Evolutionary conservation across 345 rosid genomes (phyloP).

Genomic region (Microcos paniculata): DNA sequence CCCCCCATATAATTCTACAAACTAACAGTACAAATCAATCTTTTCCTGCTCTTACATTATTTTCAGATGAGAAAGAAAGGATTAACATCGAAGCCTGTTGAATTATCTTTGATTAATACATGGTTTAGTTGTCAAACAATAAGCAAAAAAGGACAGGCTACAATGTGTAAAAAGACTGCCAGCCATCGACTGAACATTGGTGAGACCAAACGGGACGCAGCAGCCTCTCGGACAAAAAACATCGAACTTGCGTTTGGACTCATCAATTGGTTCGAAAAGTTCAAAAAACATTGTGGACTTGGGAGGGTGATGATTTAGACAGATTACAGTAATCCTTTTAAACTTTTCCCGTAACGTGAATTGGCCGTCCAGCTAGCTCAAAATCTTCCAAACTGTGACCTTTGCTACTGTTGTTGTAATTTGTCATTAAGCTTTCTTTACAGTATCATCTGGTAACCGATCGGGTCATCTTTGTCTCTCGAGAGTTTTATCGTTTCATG

Average conservation of each 20-base stretch:
- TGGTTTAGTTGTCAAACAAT: background rate
- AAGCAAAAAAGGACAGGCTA: background rate
- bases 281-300: background rate
- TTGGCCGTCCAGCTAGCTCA: background rate
- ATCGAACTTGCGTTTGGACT: background rate
- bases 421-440: background rate
- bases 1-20: background rate
- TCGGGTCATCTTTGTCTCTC: background rate
- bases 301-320: background rate
- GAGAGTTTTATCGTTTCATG: background rate
- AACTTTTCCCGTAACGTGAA: background rate
- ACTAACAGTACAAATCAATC: background rate
- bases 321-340: background rate
- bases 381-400: background rate
- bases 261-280: background rate
- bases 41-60: background rate
- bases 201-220: background rate
- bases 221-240: background rate
- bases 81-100: background rate
- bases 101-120: background rate
- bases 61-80: background rate
- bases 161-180: background rate
- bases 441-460: background rate
- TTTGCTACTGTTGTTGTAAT: background rate
- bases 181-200: background rate